Conservation (phyloP, 768 basidiomycete genomes). For the Mycena vulgaris region DNA sequence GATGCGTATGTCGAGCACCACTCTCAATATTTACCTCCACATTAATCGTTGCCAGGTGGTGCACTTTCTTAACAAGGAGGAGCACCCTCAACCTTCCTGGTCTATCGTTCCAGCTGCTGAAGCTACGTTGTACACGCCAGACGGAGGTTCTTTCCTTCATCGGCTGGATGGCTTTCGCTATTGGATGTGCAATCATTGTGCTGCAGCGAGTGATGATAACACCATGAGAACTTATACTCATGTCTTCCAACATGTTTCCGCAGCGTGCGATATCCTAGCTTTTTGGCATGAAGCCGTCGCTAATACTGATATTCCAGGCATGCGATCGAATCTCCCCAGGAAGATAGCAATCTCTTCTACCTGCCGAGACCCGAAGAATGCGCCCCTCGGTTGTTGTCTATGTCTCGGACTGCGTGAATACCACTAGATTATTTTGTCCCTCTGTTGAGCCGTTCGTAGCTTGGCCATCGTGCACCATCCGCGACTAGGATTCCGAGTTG, state of each 20-base stretch:
- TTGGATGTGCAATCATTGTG: constrained; percentile 12
- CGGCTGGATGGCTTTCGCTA: background rate
- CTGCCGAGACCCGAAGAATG: background rate
- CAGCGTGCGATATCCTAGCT: background rate
- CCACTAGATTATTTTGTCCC: background rate
- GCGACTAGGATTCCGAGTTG: too few relatives aligned
- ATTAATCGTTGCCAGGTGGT: background rate
- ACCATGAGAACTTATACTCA: background rate
- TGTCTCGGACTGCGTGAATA: background rate
- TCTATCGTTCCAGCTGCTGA: background rate
- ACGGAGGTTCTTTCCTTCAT: background rate
- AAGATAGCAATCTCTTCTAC: background rate
- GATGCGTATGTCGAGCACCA: constrained; percentile 1
- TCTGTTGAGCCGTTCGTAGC: background rate
- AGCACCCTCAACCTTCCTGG: constrained; percentile 7
- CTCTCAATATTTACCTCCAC: background rate
- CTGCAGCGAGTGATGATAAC: too few relatives aligned
- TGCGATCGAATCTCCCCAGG: background rate
- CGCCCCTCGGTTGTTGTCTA: constrained; percentile 1
- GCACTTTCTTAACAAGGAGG: background rate
- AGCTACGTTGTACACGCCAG: background rate
- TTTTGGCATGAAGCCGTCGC: background rate
- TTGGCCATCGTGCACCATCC: too few relatives aligned
- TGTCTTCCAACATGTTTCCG: background rate
- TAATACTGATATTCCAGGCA: background rate